These are phyloP conservation scores for Halteria grandinella DNA, from an alignment of 73 alveolate genomes.

Conservation along the genomic window DNA sequence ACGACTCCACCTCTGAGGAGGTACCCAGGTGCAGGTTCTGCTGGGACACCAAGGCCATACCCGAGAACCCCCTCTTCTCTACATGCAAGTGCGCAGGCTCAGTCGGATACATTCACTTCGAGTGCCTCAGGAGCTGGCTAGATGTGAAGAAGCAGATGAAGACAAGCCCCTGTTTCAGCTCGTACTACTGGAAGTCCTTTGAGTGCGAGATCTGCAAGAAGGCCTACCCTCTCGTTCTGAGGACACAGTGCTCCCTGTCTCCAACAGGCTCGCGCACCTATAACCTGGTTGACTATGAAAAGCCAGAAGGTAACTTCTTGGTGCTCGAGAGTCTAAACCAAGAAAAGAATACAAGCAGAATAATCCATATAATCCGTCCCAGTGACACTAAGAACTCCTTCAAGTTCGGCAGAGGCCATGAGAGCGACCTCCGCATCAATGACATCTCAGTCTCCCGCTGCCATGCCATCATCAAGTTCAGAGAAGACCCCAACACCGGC, in stretches of 20 bases:
- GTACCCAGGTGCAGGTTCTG: conserved; percentile 69
- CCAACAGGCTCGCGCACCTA: conserved; percentile 24
- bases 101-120: conserved; percentile 83
- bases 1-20: background rate
- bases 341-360: conserved; percentile 54
- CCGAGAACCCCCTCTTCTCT: conserved; percentile 79
- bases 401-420: conserved; percentile 91
- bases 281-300: conserved; percentile 12
- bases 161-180: too few relatives aligned
- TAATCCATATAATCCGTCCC: conserved; percentile 25
- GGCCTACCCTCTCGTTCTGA: conserved; percentile 77
- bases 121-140: conserved; percentile 87
- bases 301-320: conserved; percentile 43
- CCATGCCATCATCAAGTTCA: conserved; percentile 77
- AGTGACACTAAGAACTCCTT: background rate
- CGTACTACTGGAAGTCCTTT: conserved; percentile 79
- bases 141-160: conserved; percentile 56
- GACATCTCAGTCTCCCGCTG: conserved; percentile 88
- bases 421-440: conserved; percentile 73
- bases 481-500: too few relatives aligned
- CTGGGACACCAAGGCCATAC: conserved; percentile 74
- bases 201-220: conserved; percentile 92
- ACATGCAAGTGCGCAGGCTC: conserved; percentile 88
- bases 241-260: background rate
- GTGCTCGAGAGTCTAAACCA: conserved; percentile 58